These are phyloP conservation scores for Pascua sp. DNA, from an alignment of 1,284 basidiomycete species.

Conservation along the genomic window DNA sequence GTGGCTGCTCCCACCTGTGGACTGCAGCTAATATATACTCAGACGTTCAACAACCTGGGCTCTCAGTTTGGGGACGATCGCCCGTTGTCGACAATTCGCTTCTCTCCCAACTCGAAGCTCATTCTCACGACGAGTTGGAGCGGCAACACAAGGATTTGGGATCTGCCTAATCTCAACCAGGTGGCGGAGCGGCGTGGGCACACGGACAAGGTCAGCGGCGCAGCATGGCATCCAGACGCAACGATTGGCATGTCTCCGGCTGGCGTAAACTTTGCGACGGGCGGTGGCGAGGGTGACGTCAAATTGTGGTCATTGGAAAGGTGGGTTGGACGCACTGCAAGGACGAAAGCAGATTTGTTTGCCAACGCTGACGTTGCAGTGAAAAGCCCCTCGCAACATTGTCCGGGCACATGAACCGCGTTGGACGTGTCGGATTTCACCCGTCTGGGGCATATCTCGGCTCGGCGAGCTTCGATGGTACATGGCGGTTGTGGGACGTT, in stretches of 20 bases:
- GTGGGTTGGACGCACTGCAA: slow-evolving; percentile 49
- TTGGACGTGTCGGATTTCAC: slow-evolving; percentile 93
- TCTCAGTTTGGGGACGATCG: slow-evolving; percentile 97
- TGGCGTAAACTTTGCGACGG: slow-evolving; percentile 81
- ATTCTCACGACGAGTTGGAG: slow-evolving; percentile 95
- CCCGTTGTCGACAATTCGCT: slow-evolving; percentile 88
- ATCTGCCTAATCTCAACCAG: slow-evolving; percentile 80
- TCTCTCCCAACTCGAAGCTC: slow-evolving; percentile 83
- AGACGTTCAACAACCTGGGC: slow-evolving; percentile 87
- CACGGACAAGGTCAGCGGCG: slow-evolving; percentile 84
- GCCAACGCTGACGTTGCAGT: slow-evolving; percentile 74
- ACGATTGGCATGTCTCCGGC: slow-evolving; percentile 70
- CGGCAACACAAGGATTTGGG: slow-evolving; percentile 90
- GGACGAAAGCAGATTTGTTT: slow-evolving; percentile 72
- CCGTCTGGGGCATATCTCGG: slow-evolving; percentile 89
- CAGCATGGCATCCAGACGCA: slow-evolving; percentile 95
- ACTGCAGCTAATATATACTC: neutral
- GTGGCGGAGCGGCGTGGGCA: slow-evolving; percentile 74
- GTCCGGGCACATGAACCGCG: slow-evolving; percentile 82
- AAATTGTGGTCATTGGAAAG: slow-evolving; percentile 88
- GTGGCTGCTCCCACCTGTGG: slow-evolving; percentile 7
- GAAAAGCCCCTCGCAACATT: slow-evolving; percentile 75
- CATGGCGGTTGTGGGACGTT: slow-evolving; percentile 98
- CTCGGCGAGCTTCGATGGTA: slow-evolving; percentile 93
- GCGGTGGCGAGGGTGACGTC: slow-evolving; percentile 80